Conservation (phyloP, 805 yeast genomes). For the Candida orba region DNA sequence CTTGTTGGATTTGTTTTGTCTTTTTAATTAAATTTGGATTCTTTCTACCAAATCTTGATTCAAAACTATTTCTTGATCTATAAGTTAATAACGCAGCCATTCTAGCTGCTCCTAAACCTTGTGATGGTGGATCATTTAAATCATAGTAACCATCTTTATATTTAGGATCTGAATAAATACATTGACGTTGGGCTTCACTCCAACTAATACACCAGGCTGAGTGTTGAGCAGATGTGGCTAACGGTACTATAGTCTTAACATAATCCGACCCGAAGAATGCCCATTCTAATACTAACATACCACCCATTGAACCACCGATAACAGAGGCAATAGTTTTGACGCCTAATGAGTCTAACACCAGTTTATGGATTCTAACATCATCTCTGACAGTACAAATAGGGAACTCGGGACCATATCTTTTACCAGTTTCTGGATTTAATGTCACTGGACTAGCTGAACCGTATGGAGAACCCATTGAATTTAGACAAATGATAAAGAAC, state of each 20-base stretch:
- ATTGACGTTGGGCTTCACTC: conserved; percentile 97
- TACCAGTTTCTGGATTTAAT: conserved; percentile 65
- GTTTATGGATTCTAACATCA: conserved; percentile 72
- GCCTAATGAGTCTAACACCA: conserved; percentile 72
- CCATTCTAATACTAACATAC: conserved; percentile 91
- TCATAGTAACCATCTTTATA: conserved; percentile 86
- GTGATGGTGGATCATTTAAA: conserved; percentile 68
- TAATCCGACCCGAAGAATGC: conserved; percentile 61
- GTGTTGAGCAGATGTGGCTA: conserved; percentile 91
- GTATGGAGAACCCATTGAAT: conserved; percentile 94
- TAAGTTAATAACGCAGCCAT: conserved; percentile 95
- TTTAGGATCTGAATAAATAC: conserved; percentile 91
- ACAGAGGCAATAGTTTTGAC: conserved; percentile 77
- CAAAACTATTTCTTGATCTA: conserved; percentile 87
- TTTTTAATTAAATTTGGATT: conserved; percentile 37
- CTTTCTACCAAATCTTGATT: conserved; percentile 83
- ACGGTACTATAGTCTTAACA: conserved; percentile 66
- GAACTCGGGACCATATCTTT: conserved; percentile 87
- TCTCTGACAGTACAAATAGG: conserved; percentile 93
- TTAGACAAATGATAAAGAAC: conserved; percentile 80
- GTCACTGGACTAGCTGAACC: conserved; percentile 93
- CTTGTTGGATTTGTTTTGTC: background rate
- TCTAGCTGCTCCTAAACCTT: conserved; percentile 92
- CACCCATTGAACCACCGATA: conserved; percentile 98
- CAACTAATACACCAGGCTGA: conserved; percentile 99